A percentile compares a stretch with the other conserved stretches of the same genome.
phyloP scores from a whole-genome alignment of 2,329 filamentous ascomycete species.

The Amylocarpus encephaloides region DNA sequence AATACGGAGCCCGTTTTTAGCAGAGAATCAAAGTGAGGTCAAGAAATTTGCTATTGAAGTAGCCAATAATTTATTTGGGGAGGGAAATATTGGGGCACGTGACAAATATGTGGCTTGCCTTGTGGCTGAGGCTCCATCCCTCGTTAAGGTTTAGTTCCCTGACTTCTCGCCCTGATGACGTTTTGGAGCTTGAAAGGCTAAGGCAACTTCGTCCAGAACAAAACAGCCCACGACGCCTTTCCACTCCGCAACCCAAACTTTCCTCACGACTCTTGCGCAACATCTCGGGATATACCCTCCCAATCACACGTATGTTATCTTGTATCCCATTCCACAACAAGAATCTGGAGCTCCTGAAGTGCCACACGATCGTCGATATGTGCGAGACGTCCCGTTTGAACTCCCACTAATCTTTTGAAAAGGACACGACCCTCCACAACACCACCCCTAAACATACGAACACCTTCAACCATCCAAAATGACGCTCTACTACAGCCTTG shows the following conservation, averaged over 20 bases:
- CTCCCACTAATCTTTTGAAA: conserved; percentile 18
- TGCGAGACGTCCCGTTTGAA: neutral
- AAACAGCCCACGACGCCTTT: neutral
- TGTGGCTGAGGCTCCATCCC: no score
- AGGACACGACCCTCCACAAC: conserved; percentile 21
- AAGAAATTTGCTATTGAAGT: no score
- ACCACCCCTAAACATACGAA: conserved; percentile 7
- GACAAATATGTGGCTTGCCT: neutral
- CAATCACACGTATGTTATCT: no score
- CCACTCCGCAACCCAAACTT: neutral
- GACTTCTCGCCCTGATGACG: conserved; percentile 4
- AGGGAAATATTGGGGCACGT: no score
- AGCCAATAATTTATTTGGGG: no score
- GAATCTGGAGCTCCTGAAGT: no score
- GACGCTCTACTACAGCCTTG: conserved; percentile 47
- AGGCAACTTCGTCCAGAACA: neutral
- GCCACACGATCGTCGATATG: no score
- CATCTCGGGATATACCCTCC: no score
- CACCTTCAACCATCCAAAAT: conserved; percentile 32
- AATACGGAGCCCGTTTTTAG: no score
- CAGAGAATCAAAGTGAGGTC: no score
- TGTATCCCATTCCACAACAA: neutral
- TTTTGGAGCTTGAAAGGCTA: neutral
- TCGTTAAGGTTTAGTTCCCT: no score
- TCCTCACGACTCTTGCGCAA: neutral